Evolutionary conservation across 768 basidiomycete genomes (phyloP).

Genomic region (Boletus insuetus): DNA sequence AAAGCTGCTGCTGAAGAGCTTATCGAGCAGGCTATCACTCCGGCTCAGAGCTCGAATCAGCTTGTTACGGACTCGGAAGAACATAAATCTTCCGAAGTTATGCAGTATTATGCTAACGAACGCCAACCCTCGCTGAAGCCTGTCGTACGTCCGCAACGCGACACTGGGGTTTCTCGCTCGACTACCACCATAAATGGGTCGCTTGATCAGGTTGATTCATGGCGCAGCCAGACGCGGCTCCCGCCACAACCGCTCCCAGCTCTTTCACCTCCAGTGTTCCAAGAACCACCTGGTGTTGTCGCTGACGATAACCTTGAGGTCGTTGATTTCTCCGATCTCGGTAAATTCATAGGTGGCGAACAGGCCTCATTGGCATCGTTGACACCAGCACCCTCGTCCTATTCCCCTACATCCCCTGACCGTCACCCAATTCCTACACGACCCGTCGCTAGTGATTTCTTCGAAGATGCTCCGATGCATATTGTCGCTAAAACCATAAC

Average conservation of each 20-base stretch:
- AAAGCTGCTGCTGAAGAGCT: slow-evolving; percentile 40
- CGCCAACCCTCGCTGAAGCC: slow-evolving; percentile 37
- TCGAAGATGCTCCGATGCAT: slow-evolving; percentile 46
- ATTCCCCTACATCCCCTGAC: slow-evolving; percentile 18
- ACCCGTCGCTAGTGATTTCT: slow-evolving; percentile 69
- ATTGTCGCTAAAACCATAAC: slow-evolving; percentile 37
- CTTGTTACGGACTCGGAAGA: slow-evolving; percentile 6
- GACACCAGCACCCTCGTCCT: slow-evolving; percentile 16
- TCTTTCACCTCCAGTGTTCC: slow-evolving; percentile 35
- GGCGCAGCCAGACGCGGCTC: slow-evolving; percentile 52
- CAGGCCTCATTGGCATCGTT: slow-evolving; percentile 5
- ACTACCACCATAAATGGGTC: slow-evolving; percentile 21
- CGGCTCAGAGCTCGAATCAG: slow-evolving; percentile 9
- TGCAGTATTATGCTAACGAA: slow-evolving; percentile 19
- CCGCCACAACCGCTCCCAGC: slow-evolving; percentile 29
- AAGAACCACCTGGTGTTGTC: slow-evolving; percentile 38
- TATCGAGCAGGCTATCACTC: slow-evolving; percentile 47
- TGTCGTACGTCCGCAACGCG: slow-evolving; percentile 21
- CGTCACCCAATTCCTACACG: slow-evolving; percentile 36
- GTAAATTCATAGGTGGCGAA: slow-evolving; percentile 56
- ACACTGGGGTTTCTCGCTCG: slow-evolving; percentile 6
- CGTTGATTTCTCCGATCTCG: slow-evolving; percentile 79
- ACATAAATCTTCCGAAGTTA: background rate
- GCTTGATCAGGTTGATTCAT: slow-evolving; percentile 52
- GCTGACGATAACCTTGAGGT: slow-evolving; percentile 67